Evolutionary conservation across 164 flowering plant species (phyloP).

Genomic region (Tinospora cordifolia): DNA sequence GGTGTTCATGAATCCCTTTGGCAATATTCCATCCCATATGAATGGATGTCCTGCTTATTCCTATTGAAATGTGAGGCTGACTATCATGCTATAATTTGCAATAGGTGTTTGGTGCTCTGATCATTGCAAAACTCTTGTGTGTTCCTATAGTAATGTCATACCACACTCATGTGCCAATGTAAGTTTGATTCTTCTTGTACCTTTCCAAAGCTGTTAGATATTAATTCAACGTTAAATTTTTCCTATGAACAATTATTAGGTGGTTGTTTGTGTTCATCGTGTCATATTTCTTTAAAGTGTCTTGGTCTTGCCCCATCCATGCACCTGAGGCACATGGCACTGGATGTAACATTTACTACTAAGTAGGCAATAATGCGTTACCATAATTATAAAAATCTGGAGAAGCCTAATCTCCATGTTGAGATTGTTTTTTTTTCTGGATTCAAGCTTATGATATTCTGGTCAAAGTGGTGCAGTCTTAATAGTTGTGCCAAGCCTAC

Average conservation of each 20-base stretch:
- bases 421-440: too few relatives aligned
- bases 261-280: too few relatives aligned
- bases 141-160: slow-evolving; percentile 98
- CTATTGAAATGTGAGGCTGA: not conserved
- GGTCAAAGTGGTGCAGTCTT: too few relatives aligned
- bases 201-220: not conserved
- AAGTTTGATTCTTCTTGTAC: slow-evolving; percentile 29
- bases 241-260: too few relatives aligned
- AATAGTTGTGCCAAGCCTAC: too few relatives aligned
- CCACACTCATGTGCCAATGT: slow-evolving; percentile 99
- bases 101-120: slow-evolving; percentile 92
- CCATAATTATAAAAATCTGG: too few relatives aligned
- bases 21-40: not conserved
- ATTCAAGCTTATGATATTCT: too few relatives aligned
- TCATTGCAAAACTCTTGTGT: slow-evolving; percentile 73
- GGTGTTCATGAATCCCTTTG: not conserved
- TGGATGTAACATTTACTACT: not conserved
- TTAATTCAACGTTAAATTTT: not conserved
- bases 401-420: too few relatives aligned
- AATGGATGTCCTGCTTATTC: not conserved
- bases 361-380: not conserved
- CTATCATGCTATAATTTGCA: not conserved
- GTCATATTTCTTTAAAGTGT: not conserved
- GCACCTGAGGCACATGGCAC: not conserved
- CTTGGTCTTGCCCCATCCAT: not conserved